Percentiles rank a stretch among this genome's conserved stretches.
Conservation (phyloP, 208 protist genomes). For the Wallacemonas sp. region DNA sequence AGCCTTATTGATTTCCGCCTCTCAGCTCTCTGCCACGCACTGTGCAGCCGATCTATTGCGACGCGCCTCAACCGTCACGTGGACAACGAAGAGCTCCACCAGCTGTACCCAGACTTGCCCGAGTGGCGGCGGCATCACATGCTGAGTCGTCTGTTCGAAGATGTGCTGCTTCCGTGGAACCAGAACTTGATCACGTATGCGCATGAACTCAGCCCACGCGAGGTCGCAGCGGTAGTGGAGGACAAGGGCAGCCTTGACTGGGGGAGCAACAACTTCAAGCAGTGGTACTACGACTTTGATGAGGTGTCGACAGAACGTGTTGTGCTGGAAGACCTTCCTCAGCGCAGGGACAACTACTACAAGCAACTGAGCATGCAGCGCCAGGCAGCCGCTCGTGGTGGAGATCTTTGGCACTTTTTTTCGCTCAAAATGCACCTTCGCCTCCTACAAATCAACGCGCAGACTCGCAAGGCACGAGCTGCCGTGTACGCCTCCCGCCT, state of each 20-base stretch:
- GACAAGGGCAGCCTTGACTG: slow-evolving; percentile 20
- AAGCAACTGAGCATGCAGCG: slow-evolving; percentile 19
- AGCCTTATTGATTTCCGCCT: slow-evolving; percentile 28
- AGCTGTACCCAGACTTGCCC: slow-evolving; percentile 32
- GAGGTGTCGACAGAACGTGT: slow-evolving; percentile 19
- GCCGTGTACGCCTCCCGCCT: slow-evolving; percentile 27
- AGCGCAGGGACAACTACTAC: slow-evolving; percentile 33
- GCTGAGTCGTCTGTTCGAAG: slow-evolving; percentile 40
- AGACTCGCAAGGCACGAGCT: slow-evolving; percentile 35
- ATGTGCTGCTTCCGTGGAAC: slow-evolving; percentile 44
- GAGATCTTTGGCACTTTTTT: slow-evolving; percentile 11
- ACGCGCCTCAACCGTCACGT: slow-evolving; percentile 34
- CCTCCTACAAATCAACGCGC: slow-evolving; percentile 27
- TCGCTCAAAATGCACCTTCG: slow-evolving; percentile 14
- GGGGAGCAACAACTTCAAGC: slow-evolving; percentile 30
- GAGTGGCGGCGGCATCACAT: slow-evolving; percentile 37
- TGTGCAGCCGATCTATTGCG: slow-evolving; percentile 43
- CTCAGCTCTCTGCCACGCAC: slow-evolving; percentile 22
- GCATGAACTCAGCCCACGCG: slow-evolving; percentile 18
- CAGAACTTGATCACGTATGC: slow-evolving; percentile 14
- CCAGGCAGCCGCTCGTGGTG: neutral
- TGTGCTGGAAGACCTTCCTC: slow-evolving; percentile 22
- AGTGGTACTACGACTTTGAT: slow-evolving; percentile 35
- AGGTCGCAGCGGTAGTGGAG: slow-evolving; percentile 22
- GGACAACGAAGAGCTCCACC: slow-evolving; percentile 49